Conservation (phyloP, 495 filamentous ascomycete species). For the Clavariopsis aquatica region DNA sequence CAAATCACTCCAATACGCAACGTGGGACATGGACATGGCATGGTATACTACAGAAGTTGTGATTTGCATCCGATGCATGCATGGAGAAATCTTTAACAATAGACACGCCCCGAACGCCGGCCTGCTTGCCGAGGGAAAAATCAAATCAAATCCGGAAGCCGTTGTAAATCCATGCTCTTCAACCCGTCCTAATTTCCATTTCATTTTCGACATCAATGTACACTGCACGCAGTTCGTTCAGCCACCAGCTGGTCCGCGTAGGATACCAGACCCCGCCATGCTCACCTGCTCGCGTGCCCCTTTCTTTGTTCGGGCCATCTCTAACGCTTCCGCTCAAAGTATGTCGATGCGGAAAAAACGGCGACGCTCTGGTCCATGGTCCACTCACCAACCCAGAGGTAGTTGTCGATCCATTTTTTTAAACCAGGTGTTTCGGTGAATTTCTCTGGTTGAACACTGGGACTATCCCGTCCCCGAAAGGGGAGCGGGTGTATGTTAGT, state of each 20-base stretch:
- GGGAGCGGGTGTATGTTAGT: conserved; percentile 45
- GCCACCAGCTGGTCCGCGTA: background rate
- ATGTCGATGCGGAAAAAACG: conserved; percentile 79
- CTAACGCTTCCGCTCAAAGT: conserved; percentile 86
- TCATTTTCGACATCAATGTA: background rate
- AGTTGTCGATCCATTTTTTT: conserved; percentile 89
- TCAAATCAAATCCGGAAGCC: background rate
- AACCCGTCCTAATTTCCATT: background rate
- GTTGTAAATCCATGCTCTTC: background rate
- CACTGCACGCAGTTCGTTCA: background rate
- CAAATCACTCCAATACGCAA: too few relatives aligned
- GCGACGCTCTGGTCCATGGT: conserved; percentile 97
- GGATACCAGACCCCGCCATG: background rate
- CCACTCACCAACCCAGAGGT: conserved; percentile 94
- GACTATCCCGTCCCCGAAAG: conserved; percentile 55
- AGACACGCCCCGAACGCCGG: conserved; percentile 7
- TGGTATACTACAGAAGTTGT: background rate
- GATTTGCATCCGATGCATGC: background rate
- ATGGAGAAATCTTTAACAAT: conserved; percentile 1
- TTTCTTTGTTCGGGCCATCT: background rate
- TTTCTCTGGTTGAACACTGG: conserved; percentile 84
- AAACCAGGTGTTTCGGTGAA: conserved; percentile 82
- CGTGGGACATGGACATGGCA: too few relatives aligned
- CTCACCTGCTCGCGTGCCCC: conserved; percentile 2
- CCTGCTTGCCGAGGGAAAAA: background rate